Percentiles rank a stretch among this genome's conserved stretches.
phyloP scores from a whole-genome alignment of 2,329 filamentous ascomycete genomes.

The Aspergillus intermedius region DNA sequence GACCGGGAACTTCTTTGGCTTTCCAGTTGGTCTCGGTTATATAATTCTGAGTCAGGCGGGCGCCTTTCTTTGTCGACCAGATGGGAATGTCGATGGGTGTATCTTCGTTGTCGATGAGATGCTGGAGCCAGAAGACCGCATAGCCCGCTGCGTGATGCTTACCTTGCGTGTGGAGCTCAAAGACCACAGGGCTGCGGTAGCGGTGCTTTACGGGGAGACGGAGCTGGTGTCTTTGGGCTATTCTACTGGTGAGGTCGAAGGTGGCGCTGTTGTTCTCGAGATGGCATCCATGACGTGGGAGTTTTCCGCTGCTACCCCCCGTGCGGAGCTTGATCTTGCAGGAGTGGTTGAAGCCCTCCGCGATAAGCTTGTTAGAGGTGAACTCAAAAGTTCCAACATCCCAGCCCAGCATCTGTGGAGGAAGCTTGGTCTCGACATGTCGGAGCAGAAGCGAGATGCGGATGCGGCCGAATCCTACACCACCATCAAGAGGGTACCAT shows the following conservation, averaged over 20 bases:
- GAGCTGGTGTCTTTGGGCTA: constrained; percentile 49
- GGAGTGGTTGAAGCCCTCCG: constrained; percentile 55
- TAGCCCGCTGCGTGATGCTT: constrained; percentile 68
- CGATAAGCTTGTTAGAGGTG: constrained; percentile 61
- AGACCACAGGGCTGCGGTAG: constrained; percentile 81
- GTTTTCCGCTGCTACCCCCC: constrained; percentile 69
- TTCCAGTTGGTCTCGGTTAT: constrained; percentile 72
- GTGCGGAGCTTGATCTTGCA: constrained; percentile 72
- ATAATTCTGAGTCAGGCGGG: constrained; percentile 82
- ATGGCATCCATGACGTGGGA: constrained; percentile 59
- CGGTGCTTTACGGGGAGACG: constrained; percentile 83
- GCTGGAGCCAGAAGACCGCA: constrained; percentile 77
- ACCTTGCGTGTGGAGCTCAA: constrained; percentile 69
- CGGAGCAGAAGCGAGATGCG: constrained; percentile 86
- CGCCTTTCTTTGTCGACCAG: constrained; percentile 71
- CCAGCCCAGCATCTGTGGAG: constrained; percentile 83
- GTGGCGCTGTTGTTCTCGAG: constrained; percentile 54
- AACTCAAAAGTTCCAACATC: constrained; percentile 95
- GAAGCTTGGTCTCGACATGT: constrained; percentile 76
- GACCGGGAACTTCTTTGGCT: constrained; percentile 57
- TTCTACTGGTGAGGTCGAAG: constrained; percentile 49
- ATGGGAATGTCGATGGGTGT: constrained; percentile 79
- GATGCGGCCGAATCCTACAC: constrained; percentile 83
- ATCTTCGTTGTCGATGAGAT: constrained; percentile 73
- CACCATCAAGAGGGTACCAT: constrained; percentile 96